A percentile compares a stretch with the other conserved stretches of the same genome.
Evolutionary conservation across 305 asterid species (phyloP).

Genomic region (Plantago coronopus): DNA sequence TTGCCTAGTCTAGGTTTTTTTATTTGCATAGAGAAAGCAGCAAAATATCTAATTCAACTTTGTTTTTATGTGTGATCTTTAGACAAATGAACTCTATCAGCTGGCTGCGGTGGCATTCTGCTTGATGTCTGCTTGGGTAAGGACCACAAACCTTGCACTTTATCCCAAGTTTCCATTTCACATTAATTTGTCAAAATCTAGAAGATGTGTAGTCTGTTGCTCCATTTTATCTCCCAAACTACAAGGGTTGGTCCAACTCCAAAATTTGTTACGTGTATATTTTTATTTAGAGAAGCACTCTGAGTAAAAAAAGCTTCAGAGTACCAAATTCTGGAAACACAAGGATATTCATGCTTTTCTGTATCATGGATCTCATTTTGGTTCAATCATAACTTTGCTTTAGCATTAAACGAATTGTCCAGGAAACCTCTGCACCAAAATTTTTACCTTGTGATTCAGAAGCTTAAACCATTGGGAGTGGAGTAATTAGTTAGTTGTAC

Average conservation of each 20-base stretch:
- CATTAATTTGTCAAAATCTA: constrained; percentile 16
- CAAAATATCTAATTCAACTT: constrained; percentile 23
- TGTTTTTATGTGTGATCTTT: constrained; percentile 28
- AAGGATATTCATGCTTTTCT: constrained; percentile 9
- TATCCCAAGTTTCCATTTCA: constrained; percentile 1
- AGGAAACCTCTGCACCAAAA: constrained; percentile 5
- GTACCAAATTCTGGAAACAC: not conserved
- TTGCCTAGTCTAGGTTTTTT: not conserved
- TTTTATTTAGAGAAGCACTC: constrained; percentile 8
- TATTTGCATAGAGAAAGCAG: not conserved
- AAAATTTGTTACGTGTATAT: not conserved
- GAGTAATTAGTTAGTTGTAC: not conserved
- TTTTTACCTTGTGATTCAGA: not conserved
- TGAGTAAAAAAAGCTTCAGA: constrained; percentile 3
- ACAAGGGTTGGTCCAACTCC: not conserved
- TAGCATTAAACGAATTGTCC: constrained; percentile 13
- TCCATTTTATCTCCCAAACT: not conserved
- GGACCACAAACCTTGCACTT: constrained; percentile 16
- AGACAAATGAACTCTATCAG: constrained; percentile 96
- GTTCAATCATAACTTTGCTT: constrained; percentile 6
- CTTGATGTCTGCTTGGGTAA: constrained; percentile 97
- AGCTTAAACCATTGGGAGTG: too few species aligned
- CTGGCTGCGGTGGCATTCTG: constrained; percentile 98
- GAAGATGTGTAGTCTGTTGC: not conserved
- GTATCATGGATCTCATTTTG: constrained; percentile 12